These are phyloP conservation scores for Tetrapisispora arboricola DNA, from an alignment of 805 yeast genomes.

Conservation along the genomic window DNA sequence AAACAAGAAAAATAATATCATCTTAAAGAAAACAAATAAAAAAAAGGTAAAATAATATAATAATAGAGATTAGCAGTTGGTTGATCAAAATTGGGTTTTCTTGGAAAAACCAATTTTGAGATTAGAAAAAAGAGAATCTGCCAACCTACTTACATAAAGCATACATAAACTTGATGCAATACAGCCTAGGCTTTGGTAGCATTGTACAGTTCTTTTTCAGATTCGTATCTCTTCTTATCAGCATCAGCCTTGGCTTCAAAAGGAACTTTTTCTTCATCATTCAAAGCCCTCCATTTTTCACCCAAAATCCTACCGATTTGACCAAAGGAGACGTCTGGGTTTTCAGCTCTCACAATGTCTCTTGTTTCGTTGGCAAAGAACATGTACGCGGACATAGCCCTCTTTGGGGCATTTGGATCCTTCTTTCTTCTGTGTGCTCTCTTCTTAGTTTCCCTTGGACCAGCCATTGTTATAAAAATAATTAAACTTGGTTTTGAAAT, in stretches of 20 bases:
- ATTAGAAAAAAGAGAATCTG: neutral
- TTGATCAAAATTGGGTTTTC: too few species aligned
- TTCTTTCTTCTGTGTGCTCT: conserved; percentile 38
- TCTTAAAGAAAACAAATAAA: too few species aligned
- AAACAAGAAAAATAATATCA: too few species aligned
- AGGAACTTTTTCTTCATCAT: conserved; percentile 74
- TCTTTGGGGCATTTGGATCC: conserved; percentile 98
- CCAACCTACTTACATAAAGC: neutral
- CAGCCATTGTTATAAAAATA: conserved; percentile 27
- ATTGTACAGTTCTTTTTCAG: conserved; percentile 81
- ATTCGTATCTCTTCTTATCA: conserved; percentile 96
- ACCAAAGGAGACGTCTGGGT: conserved; percentile 93
- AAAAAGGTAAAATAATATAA: too few species aligned
- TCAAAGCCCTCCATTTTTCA: conserved; percentile 90
- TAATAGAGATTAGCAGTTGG: too few species aligned
- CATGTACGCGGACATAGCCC: conserved; percentile 97
- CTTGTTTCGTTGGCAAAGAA: conserved; percentile 97
- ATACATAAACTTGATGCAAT: neutral
- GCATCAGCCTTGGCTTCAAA: conserved; percentile 89
- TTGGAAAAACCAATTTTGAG: too few species aligned
- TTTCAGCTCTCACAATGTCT: conserved; percentile 89
- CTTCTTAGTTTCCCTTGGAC: conserved; percentile 29
- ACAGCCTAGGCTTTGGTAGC: conserved; percentile 27
- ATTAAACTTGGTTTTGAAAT: neutral
- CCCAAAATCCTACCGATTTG: conserved; percentile 93